A percentile compares a stretch with the other conserved stretches of the same genome.
Conservation (phyloP, 352 stramenopile species). For the Elongisporangium anandrum region DNA sequence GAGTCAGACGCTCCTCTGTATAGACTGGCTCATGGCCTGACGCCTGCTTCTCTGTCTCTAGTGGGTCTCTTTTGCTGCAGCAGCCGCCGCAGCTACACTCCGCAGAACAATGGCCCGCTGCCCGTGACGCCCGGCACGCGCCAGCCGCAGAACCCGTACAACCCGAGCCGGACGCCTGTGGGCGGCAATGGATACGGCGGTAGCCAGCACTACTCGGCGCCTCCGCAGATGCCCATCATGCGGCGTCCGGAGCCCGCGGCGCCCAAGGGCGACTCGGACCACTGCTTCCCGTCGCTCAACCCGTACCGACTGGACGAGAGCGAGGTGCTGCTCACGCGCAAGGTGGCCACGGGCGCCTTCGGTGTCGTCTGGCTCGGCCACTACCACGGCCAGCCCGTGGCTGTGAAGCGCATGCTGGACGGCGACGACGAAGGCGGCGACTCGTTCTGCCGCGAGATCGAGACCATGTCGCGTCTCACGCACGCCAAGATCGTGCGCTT, state of each 20-base stretch:
- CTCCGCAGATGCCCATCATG: slow-evolving; percentile 5
- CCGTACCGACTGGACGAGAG: slow-evolving; percentile 77
- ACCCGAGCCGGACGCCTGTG: not conserved
- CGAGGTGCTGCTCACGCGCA: slow-evolving; percentile 77
- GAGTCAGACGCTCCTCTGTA: not conserved
- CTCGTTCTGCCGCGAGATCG: slow-evolving; percentile 78
- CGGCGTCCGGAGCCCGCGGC: not conserved
- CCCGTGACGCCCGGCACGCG: not conserved
- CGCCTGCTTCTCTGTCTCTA: not conserved
- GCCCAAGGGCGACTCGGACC: slow-evolving; percentile 34
- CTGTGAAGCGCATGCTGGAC: slow-evolving; percentile 87
- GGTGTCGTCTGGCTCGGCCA: slow-evolving; percentile 83
- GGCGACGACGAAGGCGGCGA: slow-evolving; percentile 57
- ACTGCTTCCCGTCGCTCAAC: slow-evolving; percentile 67
- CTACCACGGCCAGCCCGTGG: slow-evolving; percentile 82
- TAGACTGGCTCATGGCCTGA: not conserved
- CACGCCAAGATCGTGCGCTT: slow-evolving; percentile 86
- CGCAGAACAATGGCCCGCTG: not conserved
- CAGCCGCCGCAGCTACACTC: not conserved
- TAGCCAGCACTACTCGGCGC: too few relatives aligned
- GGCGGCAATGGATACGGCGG: not conserved
- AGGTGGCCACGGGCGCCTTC: slow-evolving; percentile 79
- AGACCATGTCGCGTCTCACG: slow-evolving; percentile 76
- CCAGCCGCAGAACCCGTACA: slow-evolving; percentile 1
- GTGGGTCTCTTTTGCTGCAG: not conserved